Base-by-base conservation (phyloP, 2,329 filamentous ascomycete species). In the Aspergillus hortae region DNA sequence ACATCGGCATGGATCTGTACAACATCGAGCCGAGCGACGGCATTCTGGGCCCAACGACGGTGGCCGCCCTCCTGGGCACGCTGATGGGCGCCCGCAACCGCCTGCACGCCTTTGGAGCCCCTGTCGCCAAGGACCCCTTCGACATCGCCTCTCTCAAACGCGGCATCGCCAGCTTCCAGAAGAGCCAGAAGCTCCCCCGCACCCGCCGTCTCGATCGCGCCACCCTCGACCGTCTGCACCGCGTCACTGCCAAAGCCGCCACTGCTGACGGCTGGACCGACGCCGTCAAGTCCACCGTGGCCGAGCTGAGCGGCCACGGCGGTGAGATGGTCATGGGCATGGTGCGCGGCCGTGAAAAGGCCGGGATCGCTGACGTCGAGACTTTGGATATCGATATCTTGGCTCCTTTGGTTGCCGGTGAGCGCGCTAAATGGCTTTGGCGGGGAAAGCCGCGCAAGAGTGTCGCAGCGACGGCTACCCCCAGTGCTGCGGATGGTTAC, bases 271-370 rank as follows among this genome's bases (percentile, higher is more conserved):
- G 88, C 2, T 96, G 92, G 90, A 88, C 87, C 14, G 89, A 90
- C 64, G 92, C 92, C 15, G 90, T 99, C 63, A 97, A 97, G 68
- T 95, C 90, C 3, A 96, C 92, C 0, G 89, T 97, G 44, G 91
- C 89, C 15, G 94, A 96, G 70, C 84, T 99, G 36, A 90, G 90
- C 60, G 92, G 94, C 12, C 96, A 96, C 68, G 87, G 92, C 48
- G 92, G 92, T 44, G 92, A 96, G 69, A 89, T 96, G 74, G 87
- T 96, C 44, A 90, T 95, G 78, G 92, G 90, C n/a, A 95, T 95
- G 78, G 91, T 96, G 5, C 88, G 86, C 36, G 85, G 88, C 23
- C 85, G 87, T 44, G 91, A 95, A 61, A 95, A 95, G 71, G 90
- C 86, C 51, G 90, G 90, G 3, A 92, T 97, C 58, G 88, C 89